These are phyloP conservation scores for Globisporangium cylindrosporum DNA, from an alignment of 352 stramenopile species.

Conservation along the genomic window DNA sequence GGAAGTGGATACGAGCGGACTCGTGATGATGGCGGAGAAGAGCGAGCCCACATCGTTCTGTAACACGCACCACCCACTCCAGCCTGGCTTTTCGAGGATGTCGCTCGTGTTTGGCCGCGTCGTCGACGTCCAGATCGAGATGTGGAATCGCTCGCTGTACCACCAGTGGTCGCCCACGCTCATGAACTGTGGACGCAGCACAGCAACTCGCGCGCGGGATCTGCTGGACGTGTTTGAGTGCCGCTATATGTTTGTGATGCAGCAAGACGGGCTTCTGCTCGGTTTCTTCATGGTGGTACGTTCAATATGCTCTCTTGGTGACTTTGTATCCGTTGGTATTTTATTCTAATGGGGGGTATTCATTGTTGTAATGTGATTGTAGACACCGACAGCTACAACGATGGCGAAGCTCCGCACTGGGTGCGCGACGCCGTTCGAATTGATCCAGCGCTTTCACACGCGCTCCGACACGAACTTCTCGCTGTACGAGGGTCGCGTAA, in stretches of 20 bases:
- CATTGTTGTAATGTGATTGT: not conserved
- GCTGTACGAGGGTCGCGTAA: constrained; percentile 10
- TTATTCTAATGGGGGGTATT: not conserved
- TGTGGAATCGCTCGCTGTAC: constrained; percentile 71
- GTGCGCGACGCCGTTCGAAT: constrained; percentile 46
- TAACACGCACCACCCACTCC: constrained; percentile 7
- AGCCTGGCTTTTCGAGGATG: constrained; percentile 35
- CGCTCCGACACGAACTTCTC: constrained; percentile 19
- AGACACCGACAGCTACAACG: constrained; percentile 45
- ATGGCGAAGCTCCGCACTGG: constrained; percentile 45
- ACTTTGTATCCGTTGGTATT: not conserved
- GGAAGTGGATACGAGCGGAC: constrained; percentile 6
- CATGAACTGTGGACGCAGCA: constrained; percentile 5
- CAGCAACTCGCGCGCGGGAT: constrained; percentile 21
- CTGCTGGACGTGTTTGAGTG: constrained; percentile 41
- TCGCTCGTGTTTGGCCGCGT: constrained; percentile 54
- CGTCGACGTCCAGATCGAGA: constrained; percentile 52
- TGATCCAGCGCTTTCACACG: constrained; percentile 51
- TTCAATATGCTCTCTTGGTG: not conserved
- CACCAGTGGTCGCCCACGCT: constrained; percentile 31
- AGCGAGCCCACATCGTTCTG: constrained; percentile 18
- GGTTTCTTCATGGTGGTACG: constrained; percentile 50
- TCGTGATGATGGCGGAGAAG: constrained; percentile 25
- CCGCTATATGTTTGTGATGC: constrained; percentile 69
- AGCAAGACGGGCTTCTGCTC: constrained; percentile 54